Conservation (phyloP, 129 eudicot genomes). For the Gnaphalium uliginosum region DNA sequence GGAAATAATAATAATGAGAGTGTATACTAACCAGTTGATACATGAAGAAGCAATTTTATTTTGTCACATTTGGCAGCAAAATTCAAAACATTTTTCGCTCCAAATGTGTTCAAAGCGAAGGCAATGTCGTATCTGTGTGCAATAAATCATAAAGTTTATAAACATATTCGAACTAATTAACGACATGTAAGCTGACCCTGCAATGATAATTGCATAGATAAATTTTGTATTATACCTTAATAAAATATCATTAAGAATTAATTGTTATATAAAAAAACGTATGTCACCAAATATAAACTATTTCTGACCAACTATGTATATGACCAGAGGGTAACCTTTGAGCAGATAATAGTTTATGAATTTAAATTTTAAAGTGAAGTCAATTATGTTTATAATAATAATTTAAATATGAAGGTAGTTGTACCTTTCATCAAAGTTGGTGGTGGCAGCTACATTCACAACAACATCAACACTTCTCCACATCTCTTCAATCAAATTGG, state of each 20-base stretch:
- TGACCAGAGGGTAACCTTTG: too few relatives aligned
- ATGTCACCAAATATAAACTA: too few relatives aligned
- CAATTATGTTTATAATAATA: background rate
- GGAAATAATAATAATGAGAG: background rate
- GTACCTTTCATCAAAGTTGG: conserved; percentile 77
- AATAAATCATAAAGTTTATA: background rate
- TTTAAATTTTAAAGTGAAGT: background rate
- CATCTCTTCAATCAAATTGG: conserved; percentile 39
- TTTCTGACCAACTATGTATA: too few relatives aligned
- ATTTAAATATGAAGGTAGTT: conserved; percentile 26
- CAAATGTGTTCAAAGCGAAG: conserved; percentile 38
- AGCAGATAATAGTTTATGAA: background rate
- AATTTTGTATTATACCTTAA: too few relatives aligned
- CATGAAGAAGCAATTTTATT: conserved; percentile 45
- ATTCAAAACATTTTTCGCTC: conserved; percentile 42
- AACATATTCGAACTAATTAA: too few relatives aligned
- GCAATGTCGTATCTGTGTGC: conserved; percentile 44
- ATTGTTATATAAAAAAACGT: too few relatives aligned
- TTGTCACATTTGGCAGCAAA: conserved; percentile 47
- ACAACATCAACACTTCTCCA: conserved; percentile 50
- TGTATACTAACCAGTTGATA: conserved; percentile 50
- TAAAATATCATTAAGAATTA: too few relatives aligned
- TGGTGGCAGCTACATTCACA: conserved; percentile 76
- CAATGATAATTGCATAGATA: too few relatives aligned
- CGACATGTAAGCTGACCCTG: too few relatives aligned